These are phyloP conservation scores for Acanthamoeba divionensis DNA, from an alignment of 208 protist species.

Conservation along the genomic window DNA sequence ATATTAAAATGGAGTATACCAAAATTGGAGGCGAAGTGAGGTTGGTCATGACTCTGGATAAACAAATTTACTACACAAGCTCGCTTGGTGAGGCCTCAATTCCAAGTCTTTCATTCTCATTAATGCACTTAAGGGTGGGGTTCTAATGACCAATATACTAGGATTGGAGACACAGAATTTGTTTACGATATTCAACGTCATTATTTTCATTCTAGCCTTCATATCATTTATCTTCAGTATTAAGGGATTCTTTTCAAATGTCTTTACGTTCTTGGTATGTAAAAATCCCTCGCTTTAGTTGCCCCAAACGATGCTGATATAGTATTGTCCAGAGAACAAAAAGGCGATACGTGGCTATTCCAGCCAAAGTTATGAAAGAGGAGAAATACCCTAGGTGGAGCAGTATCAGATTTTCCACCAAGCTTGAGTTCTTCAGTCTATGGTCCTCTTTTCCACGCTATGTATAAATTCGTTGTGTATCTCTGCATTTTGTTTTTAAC, in stretches of 20 bases:
- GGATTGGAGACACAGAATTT: constrained; percentile 25
- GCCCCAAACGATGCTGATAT: too few relatives aligned
- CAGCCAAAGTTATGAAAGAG: constrained; percentile 33
- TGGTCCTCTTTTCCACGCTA: neutral
- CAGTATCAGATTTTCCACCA: neutral
- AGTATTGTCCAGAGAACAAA: neutral
- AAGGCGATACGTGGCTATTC: neutral
- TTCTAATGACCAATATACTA: neutral
- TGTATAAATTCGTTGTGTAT: neutral
- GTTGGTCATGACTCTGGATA: neutral
- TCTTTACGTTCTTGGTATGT: constrained; percentile 24
- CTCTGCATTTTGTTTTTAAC: neutral
- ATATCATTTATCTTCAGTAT: constrained; percentile 2
- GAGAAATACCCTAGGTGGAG: constrained; percentile 31
- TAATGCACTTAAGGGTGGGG: too few relatives aligned
- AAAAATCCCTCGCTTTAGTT: too few relatives aligned
- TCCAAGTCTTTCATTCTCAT: neutral
- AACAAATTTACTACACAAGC: constrained; percentile 39
- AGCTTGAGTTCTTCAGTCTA: constrained; percentile 6
- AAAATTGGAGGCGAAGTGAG: neutral
- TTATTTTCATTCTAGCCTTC: constrained; percentile 2
- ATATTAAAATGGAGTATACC: neutral
- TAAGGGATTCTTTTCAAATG: neutral
- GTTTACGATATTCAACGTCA: constrained; percentile 3
- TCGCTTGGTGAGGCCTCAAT: neutral